phyloP scores from a whole-genome alignment of 352 stramenopile genomes.

The Phytophthora lateralis region DNA sequence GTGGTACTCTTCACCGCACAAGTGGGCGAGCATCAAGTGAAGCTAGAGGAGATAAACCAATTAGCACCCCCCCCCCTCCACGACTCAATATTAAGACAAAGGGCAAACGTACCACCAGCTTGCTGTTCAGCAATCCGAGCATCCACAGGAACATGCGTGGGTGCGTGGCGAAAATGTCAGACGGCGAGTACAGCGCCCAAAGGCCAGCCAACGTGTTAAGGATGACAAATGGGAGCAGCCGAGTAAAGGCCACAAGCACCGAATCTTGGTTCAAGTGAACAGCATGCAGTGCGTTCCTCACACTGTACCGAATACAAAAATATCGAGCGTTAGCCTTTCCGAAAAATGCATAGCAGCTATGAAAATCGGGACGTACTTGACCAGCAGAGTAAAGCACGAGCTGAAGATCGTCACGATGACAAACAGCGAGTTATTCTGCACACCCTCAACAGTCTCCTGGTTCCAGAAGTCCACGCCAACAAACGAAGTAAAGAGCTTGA shows the following conservation, averaged over 20 bases:
- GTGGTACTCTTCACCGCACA: constrained; percentile 89
- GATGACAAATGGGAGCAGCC: constrained; percentile 74
- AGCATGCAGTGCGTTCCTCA: constrained; percentile 73
- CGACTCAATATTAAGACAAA: too few species aligned
- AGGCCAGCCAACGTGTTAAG: constrained; percentile 71
- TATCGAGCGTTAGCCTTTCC: constrained; percentile 1
- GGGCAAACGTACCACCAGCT: constrained; percentile 71
- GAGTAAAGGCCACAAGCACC: constrained; percentile 80
- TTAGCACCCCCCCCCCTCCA: too few species aligned
- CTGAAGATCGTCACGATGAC: constrained; percentile 67
- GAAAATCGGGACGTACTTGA: constrained; percentile 66
- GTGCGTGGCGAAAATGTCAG: constrained; percentile 75
- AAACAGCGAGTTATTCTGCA: constrained; percentile 88
- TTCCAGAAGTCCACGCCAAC: constrained; percentile 77
- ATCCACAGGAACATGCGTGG: constrained; percentile 89
- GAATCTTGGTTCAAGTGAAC: constrained; percentile 75
- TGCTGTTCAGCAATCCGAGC: constrained; percentile 87
- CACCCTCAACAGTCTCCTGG: constrained; percentile 56
- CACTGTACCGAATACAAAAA: constrained; percentile 37
- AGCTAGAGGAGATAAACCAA: constrained; percentile 36
- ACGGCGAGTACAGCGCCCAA: constrained; percentile 77
- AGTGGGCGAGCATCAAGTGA: constrained; percentile 88
- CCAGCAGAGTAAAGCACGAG: constrained; percentile 60
- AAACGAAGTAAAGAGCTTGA: constrained; percentile 78
- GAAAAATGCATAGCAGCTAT: constrained; percentile 5